Conservation (phyloP, 1,139 yeast species). For the Lodderomyces pseudojiufengensis region DNA sequence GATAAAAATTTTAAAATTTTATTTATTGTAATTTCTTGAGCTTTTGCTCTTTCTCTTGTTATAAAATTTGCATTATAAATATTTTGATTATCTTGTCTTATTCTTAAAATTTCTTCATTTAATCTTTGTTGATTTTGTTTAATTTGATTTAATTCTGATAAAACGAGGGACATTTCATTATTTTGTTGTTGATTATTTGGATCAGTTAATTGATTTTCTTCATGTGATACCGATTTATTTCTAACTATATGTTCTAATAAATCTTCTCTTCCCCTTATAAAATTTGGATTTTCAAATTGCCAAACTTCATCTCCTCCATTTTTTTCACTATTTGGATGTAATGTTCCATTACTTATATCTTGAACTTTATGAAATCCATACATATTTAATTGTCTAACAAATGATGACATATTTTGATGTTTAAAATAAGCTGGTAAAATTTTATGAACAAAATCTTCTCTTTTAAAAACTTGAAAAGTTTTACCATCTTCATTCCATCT, state of each 20-base stretch:
- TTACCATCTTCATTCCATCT: slow-evolving; percentile 85
- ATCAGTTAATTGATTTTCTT: slow-evolving; percentile 20
- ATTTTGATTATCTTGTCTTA: slow-evolving; percentile 82
- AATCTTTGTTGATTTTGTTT: slow-evolving; percentile 77
- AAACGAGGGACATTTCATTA: slow-evolving; percentile 49
- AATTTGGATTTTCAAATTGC: slow-evolving; percentile 84
- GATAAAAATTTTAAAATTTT: slow-evolving; percentile 85
- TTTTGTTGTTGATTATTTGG: slow-evolving; percentile 2
- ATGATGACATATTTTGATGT: slow-evolving; percentile 90
- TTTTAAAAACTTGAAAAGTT: slow-evolving; percentile 76
- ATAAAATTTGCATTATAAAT: slow-evolving; percentile 86
- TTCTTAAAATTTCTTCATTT: slow-evolving; percentile 76
- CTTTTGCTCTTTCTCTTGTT: slow-evolving; percentile 78
- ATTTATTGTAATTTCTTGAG: slow-evolving; percentile 85
- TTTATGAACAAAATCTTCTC: slow-evolving; percentile 81
- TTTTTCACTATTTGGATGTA: slow-evolving; percentile 51
- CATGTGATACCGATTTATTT: slow-evolving; percentile 38
- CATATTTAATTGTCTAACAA: slow-evolving; percentile 94
- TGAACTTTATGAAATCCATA: slow-evolving; percentile 98
- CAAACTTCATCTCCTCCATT: slow-evolving; percentile 44
- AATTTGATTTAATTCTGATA: slow-evolving; percentile 72
- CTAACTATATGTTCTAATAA: slow-evolving; percentile 67
- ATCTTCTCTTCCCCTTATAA: slow-evolving; percentile 66
- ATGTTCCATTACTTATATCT: slow-evolving; percentile 66
- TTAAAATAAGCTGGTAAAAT: slow-evolving; percentile 89